phyloP scores from a whole-genome alignment of 768 basidiomycete genomes.

The Tylopilus sp. region DNA sequence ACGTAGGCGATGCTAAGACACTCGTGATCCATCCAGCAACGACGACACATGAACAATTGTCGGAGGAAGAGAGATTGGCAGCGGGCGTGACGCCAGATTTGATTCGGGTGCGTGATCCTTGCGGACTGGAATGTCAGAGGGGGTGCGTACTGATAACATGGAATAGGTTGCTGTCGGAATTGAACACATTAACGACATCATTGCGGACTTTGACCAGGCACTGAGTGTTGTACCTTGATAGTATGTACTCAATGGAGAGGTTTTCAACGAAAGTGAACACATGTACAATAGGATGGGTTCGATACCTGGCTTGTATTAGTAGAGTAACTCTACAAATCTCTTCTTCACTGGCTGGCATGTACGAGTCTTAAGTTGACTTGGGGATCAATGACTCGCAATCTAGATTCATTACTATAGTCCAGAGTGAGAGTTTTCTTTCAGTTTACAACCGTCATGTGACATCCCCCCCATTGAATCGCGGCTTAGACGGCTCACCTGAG shows the following conservation, averaged over 20 bases:
- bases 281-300: not conserved
- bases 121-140: rapidly evolving
- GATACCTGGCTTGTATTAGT: not conserved
- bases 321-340: not conserved
- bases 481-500: too few relatives aligned
- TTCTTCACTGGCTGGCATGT: too few relatives aligned
- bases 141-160: not conserved
- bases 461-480: too few relatives aligned
- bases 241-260: not conserved
- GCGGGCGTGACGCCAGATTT: slow-evolving; percentile 55
- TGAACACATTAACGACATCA: slow-evolving; percentile 44
- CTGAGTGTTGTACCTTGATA: slow-evolving; percentile 25
- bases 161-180: slow-evolving; percentile 43
- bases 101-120: slow-evolving; percentile 44
- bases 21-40: slow-evolving; percentile 57
- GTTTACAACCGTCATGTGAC: too few relatives aligned
- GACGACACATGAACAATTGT: slow-evolving; percentile 60
- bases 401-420: too few relatives aligned
- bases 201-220: slow-evolving; percentile 44
- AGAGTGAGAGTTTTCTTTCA: too few relatives aligned
- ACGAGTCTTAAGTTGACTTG: too few relatives aligned
- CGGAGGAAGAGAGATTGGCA: slow-evolving; percentile 42
- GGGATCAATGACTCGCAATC: too few relatives aligned
- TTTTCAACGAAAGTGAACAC: not conserved
- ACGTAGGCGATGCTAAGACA: slow-evolving; percentile 66